Percentiles rank a stretch among this genome's conserved stretches.
phyloP scores from a whole-genome alignment of 345 rosid genomes.

The Salix purpurea region DNA sequence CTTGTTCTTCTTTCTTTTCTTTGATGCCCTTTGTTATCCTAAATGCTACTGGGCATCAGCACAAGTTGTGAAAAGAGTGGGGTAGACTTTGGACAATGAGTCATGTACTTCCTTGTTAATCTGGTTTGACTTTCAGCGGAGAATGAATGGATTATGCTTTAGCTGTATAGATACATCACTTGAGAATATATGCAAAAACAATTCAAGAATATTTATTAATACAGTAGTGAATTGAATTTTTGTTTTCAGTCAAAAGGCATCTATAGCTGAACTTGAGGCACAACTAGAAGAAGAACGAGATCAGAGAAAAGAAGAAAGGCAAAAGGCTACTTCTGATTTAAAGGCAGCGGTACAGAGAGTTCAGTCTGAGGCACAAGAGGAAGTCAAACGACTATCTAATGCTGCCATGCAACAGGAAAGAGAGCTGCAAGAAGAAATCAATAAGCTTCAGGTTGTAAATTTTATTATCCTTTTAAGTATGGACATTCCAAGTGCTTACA shows the following conservation, averaged over 20 bases:
- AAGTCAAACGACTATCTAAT: constrained; percentile 58
- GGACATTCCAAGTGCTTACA: constrained; percentile 12
- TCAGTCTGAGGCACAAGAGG: constrained; percentile 72
- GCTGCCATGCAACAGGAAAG: constrained; percentile 57
- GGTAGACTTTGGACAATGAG: too few species aligned
- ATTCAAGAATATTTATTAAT: background rate
- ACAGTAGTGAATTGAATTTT: constrained; percentile 10
- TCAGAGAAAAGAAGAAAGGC: constrained; percentile 80
- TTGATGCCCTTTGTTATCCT: too few species aligned
- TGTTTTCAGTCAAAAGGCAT: constrained; percentile 68
- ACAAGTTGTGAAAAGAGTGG: too few species aligned
- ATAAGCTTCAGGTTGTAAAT: constrained; percentile 68
- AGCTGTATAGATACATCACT: background rate
- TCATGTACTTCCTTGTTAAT: background rate
- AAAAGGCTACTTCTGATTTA: constrained; percentile 59
- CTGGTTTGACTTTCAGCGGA: background rate
- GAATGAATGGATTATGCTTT: background rate
- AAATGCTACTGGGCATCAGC: too few species aligned
- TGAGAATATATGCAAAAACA: background rate
- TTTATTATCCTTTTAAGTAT: background rate
- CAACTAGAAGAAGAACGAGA: constrained; percentile 77
- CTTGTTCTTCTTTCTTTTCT: too few species aligned
- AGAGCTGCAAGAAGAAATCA: constrained; percentile 76
- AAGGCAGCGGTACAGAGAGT: constrained; percentile 76
- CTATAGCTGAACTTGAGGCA: constrained; percentile 66